Percentiles rank a stretch among this genome's conserved stretches.
Conservation (phyloP, 495 filamentous ascomycete species). For the Aspergillus panamensis region DNA sequence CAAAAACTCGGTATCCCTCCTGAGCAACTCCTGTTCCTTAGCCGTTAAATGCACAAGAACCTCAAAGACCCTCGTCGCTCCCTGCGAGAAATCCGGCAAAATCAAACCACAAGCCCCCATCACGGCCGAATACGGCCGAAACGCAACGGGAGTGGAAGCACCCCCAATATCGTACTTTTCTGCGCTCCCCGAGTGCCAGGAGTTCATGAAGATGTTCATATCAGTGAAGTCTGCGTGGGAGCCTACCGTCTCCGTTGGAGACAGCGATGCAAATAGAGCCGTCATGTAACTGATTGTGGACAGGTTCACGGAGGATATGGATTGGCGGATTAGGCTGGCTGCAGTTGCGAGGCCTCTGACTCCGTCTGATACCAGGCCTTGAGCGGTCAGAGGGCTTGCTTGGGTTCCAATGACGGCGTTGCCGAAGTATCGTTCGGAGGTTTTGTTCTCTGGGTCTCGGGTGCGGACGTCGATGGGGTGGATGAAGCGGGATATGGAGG, state of each 20-base stretch:
- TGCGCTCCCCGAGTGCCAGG: constrained; percentile 24
- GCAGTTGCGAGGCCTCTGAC: constrained; percentile 17
- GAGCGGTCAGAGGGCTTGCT: constrained; percentile 16
- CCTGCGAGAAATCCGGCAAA: constrained; percentile 23
- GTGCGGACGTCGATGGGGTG: constrained; percentile 27
- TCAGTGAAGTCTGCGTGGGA: constrained; percentile 19
- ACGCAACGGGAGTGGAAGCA: constrained; percentile 14
- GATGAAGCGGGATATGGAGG: constrained; percentile 12
- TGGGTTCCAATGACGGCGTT: constrained; percentile 22
- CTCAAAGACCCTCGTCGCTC: constrained; percentile 18
- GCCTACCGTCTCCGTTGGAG: constrained; percentile 19
- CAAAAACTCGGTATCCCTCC: constrained; percentile 22
- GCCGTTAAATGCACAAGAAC: constrained; percentile 21
- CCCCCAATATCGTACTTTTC: constrained; percentile 25
- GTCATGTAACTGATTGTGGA: constrained; percentile 19
- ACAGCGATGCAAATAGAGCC: constrained; percentile 17
- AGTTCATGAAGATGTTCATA: constrained; percentile 29
- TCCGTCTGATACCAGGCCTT: constrained; percentile 11
- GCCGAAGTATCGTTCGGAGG: constrained; percentile 25
- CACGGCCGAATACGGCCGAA: constrained; percentile 12
- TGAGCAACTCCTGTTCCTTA: constrained; percentile 19
- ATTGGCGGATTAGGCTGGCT: constrained; percentile 23
- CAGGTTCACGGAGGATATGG: constrained; percentile 11
- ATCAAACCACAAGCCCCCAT: constrained; percentile 20
- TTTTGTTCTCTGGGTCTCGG: constrained; percentile 20